Percentiles rank a stretch among this genome's conserved stretches.
These are phyloP conservation scores for Chloranthus sessilifolius DNA, from an alignment of 164 flowering plant genomes.

Conservation along the genomic window DNA sequence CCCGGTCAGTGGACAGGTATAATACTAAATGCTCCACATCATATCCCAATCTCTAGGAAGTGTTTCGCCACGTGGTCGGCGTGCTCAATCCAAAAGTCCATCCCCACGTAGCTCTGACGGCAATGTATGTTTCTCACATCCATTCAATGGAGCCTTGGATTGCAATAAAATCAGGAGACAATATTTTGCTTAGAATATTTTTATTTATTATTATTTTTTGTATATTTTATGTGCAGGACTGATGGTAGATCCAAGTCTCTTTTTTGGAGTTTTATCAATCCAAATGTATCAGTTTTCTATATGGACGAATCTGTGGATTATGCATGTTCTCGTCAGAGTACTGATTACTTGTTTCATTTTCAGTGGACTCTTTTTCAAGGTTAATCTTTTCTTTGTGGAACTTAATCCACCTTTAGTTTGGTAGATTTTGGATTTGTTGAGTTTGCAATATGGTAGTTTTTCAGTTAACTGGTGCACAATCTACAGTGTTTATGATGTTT, in stretches of 20 bases:
- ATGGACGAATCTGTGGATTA: slow-evolving; percentile 1
- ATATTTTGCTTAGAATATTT: background rate
- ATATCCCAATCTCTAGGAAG: slow-evolving; percentile 46
- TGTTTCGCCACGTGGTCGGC: slow-evolving; percentile 49
- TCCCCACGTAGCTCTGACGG: slow-evolving; percentile 53
- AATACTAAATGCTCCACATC: no score
- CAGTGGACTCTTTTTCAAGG: slow-evolving; percentile 15
- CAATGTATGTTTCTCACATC: slow-evolving; percentile 43
- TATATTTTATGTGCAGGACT: slow-evolving; percentile 49
- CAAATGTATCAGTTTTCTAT: background rate
- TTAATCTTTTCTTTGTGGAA: slow-evolving; percentile 15
- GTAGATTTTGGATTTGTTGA: no score
- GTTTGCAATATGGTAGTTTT: no score
- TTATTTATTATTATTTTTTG: background rate
- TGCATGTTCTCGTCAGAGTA: slow-evolving; percentile 19
- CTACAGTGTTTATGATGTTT: no score
- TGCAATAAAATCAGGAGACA: no score
- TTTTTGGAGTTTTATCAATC: background rate
- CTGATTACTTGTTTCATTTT: slow-evolving; percentile 22
- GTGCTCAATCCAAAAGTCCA: slow-evolving; percentile 49
- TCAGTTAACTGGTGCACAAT: no score
- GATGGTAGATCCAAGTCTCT: slow-evolving; percentile 6
- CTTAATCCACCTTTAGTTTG: no score
- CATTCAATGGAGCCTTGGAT: no score
- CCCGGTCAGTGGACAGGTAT: slow-evolving; percentile 64